Percentiles rank a stretch among this genome's conserved stretches.
These are phyloP conservation scores for Dissophora ornata DNA, from an alignment of 192 early-diverging fungal species.

Conservation along the genomic window DNA sequence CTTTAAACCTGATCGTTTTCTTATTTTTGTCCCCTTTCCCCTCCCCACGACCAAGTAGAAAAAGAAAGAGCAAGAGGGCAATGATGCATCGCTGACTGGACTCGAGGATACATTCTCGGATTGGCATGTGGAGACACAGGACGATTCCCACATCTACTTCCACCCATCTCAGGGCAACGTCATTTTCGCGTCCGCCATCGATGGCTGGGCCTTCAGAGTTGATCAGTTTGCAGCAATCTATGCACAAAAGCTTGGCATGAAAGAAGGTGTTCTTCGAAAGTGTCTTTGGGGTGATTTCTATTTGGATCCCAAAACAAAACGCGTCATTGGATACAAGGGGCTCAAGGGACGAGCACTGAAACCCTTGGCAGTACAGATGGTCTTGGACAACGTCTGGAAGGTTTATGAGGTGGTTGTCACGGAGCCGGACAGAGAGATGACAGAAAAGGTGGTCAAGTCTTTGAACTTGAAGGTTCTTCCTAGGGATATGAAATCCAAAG, in stretches of 20 bases:
- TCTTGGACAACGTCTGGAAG: slow-evolving; percentile 94
- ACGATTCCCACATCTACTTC: slow-evolving; percentile 97
- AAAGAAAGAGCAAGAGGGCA: slow-evolving; percentile 51
- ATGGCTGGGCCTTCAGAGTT: slow-evolving; percentile 98
- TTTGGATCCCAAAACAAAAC: slow-evolving; percentile 95
- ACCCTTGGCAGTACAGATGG: slow-evolving; percentile 97
- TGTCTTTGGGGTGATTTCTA: slow-evolving; percentile 98
- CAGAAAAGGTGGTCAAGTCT: slow-evolving; percentile 92
- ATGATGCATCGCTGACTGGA: slow-evolving; percentile 52
- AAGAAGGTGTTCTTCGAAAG: slow-evolving; percentile 79
- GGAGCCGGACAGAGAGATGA: slow-evolving; percentile 79
- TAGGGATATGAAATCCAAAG: slow-evolving; percentile 89
- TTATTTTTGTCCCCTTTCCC: too few relatives aligned
- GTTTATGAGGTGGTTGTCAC: slow-evolving; percentile 86
- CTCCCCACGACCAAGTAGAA: too few relatives aligned
- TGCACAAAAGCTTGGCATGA: slow-evolving; percentile 87
- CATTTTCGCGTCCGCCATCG: slow-evolving; percentile 93
- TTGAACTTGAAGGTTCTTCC: slow-evolving; percentile 91
- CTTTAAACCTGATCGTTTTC: too few relatives aligned
- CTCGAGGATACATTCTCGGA: slow-evolving; percentile 65
- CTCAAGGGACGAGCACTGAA: slow-evolving; percentile 85
- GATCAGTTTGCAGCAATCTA: slow-evolving; percentile 95
- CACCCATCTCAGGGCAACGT: slow-evolving; percentile 96
- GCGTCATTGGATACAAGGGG: slow-evolving; percentile 87
- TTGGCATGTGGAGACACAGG: slow-evolving; percentile 89